A percentile compares a stretch with the other conserved stretches of the same genome.
phyloP scores from a whole-genome alignment of 352 stramenopile species.

The Detonula confervacea region DNA sequence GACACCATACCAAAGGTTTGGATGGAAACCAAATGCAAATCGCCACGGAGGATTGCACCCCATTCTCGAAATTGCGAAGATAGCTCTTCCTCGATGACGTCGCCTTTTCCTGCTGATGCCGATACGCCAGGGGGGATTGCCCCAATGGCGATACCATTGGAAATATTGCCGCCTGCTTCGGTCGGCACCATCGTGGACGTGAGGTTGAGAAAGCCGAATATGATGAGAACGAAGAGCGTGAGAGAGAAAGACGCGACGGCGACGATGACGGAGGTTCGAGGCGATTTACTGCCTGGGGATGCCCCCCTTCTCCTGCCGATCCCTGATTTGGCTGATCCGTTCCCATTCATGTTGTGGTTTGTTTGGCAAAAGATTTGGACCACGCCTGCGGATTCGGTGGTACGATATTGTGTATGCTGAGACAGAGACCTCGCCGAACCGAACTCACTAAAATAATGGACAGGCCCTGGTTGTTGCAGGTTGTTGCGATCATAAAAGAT shows the following conservation, averaged over 20 bases:
- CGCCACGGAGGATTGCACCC: constrained; percentile 22
- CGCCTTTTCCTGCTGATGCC: neutral
- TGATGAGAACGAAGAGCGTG: constrained; percentile 16
- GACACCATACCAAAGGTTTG: constrained; percentile 3
- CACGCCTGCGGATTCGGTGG: neutral
- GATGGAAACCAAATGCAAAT: constrained; percentile 43
- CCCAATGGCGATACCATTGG: neutral
- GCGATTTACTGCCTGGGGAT: constrained; percentile 17
- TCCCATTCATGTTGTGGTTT: constrained; percentile 1
- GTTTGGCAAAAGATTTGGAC: neutral
- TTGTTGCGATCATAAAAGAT: too few species aligned
- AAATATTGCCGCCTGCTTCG: too few species aligned
- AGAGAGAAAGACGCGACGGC: constrained; percentile 7
- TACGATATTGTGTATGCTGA: too few species aligned
- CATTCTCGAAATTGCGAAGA: constrained; percentile 10
- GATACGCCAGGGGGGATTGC: neutral
- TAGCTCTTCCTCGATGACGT: constrained; percentile 4
- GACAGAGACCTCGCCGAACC: too few species aligned
- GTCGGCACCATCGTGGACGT: constrained; percentile 10
- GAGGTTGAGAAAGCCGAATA: constrained; percentile 17
- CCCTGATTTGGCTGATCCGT: constrained; percentile 25
- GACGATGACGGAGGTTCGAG: constrained; percentile 30
- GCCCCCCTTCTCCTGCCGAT: constrained; percentile 40
- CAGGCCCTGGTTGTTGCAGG: too few species aligned
- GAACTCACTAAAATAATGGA: too few species aligned